Evolutionary conservation across 352 stramenopile species (phyloP).

Genomic region (Phytopythium chamaehyphon): DNA sequence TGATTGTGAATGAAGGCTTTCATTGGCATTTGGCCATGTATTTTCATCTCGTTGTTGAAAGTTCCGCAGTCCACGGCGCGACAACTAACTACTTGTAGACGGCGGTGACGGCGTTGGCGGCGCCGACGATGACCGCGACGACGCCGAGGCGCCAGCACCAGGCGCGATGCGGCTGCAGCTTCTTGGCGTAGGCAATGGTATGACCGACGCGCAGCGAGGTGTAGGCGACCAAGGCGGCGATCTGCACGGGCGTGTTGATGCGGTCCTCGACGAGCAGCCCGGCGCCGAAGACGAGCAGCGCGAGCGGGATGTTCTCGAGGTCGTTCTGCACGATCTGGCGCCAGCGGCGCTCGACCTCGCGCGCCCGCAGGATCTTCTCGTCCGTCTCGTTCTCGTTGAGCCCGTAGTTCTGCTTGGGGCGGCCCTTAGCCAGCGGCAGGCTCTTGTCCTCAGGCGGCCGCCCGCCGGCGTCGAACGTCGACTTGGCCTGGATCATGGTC

Average conservation of each 20-base stretch:
- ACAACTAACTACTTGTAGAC: constrained; percentile 22
- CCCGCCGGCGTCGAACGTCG: constrained; percentile 42
- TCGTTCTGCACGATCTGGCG: constrained; percentile 43
- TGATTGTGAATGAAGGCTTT: too few species aligned
- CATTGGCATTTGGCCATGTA: too few species aligned
- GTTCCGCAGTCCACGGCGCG: too few species aligned
- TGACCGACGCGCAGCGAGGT: constrained; percentile 27
- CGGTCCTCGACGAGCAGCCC: constrained; percentile 22
- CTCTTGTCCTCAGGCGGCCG: constrained; percentile 54
- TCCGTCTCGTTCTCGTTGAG: constrained; percentile 24
- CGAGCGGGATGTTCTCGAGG: constrained; percentile 40
- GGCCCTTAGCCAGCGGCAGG: constrained; percentile 20
- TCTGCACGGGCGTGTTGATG: constrained; percentile 22
- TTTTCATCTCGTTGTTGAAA: too few species aligned
- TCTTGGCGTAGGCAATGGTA: constrained; percentile 32
- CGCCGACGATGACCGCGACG: constrained; percentile 30
- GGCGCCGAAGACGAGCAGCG: constrained; percentile 27
- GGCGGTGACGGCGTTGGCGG: constrained; percentile 37
- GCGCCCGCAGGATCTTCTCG: constrained; percentile 23
- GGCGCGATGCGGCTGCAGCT: constrained; percentile 15
- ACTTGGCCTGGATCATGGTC: constrained; percentile 43
- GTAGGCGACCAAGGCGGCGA: constrained; percentile 19
- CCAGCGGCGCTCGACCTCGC: constrained; percentile 36
- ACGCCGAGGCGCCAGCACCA: constrained; percentile 32
- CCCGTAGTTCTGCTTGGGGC: constrained; percentile 33